Evolutionary conservation across 169 alveolate species (phyloP), one percentile per base, ranked within the genome.

Genomic region (Cyclospora cayetanensis): DNA sequence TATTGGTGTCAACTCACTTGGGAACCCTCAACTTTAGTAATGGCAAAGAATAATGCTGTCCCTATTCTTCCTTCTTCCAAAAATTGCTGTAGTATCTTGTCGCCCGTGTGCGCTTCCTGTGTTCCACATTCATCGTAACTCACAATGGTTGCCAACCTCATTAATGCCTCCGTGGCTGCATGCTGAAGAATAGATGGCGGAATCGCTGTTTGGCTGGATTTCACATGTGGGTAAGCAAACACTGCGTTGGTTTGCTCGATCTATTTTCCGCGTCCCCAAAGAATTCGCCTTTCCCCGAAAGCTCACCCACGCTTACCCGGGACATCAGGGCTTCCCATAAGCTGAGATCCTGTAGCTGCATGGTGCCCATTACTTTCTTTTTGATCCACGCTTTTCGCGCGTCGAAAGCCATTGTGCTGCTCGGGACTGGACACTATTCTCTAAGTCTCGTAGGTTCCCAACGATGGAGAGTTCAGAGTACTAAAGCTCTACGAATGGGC

Each of bases 321-420:
- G 85, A 22, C 46, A 87, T 53, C 20, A 87, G 92, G 87, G 27
- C 52, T 1, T 87, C 79, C 92, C 92, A 87, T 18, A 65, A 39
- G 52, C 39, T 70, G 87, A 41, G 41, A 12, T 27, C 86, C 55
- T 31, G 53, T 46, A 70, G 46, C 50, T 68, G 37, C 43, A 39
- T 35, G 92, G 27, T 39, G 50, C 76, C 92, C 76, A 87, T 55
- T 22, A 87, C 92, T 35, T 87, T 87, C 31, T 87, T 87, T 37
- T 87, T 87, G n/a, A 87, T 20, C 92, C 92, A 87, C 2, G 92
- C 42, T 29, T 87, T 87, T 43, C 92, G 35, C 34, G 83, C 92
- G 63, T 87, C 92, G 63, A 87, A 87, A 4, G 92, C 92, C 92
- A 87, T 87, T 50, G 25, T 87, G 46, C 37, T 39, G 83, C 41